phyloP scores from a whole-genome alignment of 2,329 filamentous ascomycete genomes.

The Sporothrix pseudoabietina region DNA sequence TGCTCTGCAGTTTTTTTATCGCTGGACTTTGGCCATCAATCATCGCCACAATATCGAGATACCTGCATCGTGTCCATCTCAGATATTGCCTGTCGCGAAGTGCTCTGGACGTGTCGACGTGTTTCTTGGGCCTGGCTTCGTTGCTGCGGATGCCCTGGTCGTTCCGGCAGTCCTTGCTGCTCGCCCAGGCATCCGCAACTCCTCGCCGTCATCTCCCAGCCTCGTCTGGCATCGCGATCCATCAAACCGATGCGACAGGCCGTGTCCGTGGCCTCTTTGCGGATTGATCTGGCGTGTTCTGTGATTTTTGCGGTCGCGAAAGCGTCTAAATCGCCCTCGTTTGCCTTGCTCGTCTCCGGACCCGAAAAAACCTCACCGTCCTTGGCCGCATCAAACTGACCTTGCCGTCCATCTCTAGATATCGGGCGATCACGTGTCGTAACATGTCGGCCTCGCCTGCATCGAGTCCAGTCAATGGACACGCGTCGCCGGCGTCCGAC shows the following conservation, averaged over 20 bases:
- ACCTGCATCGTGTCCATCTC: slow-evolving; percentile 31
- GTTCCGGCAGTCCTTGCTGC: background rate
- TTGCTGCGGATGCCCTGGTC: slow-evolving; percentile 23
- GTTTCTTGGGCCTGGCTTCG: background rate
- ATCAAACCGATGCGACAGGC: slow-evolving; percentile 33
- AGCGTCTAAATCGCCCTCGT: background rate
- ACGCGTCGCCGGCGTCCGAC: slow-evolving; percentile 58
- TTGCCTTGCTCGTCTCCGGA: background rate
- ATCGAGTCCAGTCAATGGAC: slow-evolving; percentile 67
- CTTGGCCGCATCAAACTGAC: slow-evolving; percentile 45
- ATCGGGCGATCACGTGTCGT: slow-evolving; percentile 62
- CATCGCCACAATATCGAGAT: slow-evolving; percentile 28
- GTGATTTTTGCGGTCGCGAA: slow-evolving; percentile 25
- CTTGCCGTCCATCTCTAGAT: slow-evolving; percentile 55
- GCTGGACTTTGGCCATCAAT: slow-evolving; percentile 30
- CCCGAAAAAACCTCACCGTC: slow-evolving; percentile 38
- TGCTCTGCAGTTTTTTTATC: slow-evolving; percentile 5
- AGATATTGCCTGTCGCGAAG: background rate
- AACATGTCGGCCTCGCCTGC: slow-evolving; percentile 66
- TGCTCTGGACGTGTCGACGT: background rate
- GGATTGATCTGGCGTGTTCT: background rate
- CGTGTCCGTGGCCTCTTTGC: slow-evolving; percentile 3
- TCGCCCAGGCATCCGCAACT: slow-evolving; percentile 28
- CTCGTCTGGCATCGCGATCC: slow-evolving; percentile 32
- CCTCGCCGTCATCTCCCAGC: slow-evolving; percentile 34